Conservation (phyloP, 495 filamentous ascomycete genomes). For the Aspergillus bertholletiae region DNA sequence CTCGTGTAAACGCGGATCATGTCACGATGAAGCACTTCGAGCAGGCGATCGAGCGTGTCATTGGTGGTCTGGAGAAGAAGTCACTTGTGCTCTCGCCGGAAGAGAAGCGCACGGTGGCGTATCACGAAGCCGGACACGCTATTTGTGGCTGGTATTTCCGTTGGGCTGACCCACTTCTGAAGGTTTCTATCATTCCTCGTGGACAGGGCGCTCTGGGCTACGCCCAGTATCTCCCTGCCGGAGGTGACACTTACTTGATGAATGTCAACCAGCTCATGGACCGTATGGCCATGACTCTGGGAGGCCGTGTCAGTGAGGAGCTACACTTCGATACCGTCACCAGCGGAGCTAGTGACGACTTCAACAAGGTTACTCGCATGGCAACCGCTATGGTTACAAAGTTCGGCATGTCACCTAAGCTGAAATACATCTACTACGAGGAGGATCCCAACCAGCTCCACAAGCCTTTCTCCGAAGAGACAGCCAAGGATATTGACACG, state of each 20-base stretch:
- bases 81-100: slow-evolving; percentile 86
- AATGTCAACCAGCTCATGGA: slow-evolving; percentile 96
- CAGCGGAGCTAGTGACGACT: slow-evolving; percentile 90
- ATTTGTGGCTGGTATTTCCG: slow-evolving; percentile 98
- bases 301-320: slow-evolving; percentile 91
- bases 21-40: slow-evolving; percentile 91
- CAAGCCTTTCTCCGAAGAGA: slow-evolving; percentile 95
- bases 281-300: slow-evolving; percentile 99
- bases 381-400: slow-evolving; percentile 96
- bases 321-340: slow-evolving; percentile 95
- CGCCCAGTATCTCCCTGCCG: slow-evolving; percentile 88
- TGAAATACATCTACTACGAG: slow-evolving; percentile 88
- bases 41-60: slow-evolving; percentile 93
- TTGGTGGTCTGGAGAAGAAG: slow-evolving; percentile 95
- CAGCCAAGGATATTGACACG: slow-evolving; percentile 81
- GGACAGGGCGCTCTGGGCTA: slow-evolving; percentile 92
- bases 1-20: slow-evolving; percentile 68
- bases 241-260: slow-evolving; percentile 86
- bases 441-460: slow-evolving; percentile 76
- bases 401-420: slow-evolving; percentile 93
- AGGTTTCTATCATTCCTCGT: slow-evolving; percentile 97
- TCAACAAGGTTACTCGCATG: slow-evolving; percentile 97
- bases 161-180: slow-evolving; percentile 93
- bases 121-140: slow-evolving; percentile 97
- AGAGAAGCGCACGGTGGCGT: slow-evolving; percentile 93